phyloP scores from a whole-genome alignment of 2,329 filamentous ascomycete species.

The Pyrenophora tritici-repentis region DNA sequence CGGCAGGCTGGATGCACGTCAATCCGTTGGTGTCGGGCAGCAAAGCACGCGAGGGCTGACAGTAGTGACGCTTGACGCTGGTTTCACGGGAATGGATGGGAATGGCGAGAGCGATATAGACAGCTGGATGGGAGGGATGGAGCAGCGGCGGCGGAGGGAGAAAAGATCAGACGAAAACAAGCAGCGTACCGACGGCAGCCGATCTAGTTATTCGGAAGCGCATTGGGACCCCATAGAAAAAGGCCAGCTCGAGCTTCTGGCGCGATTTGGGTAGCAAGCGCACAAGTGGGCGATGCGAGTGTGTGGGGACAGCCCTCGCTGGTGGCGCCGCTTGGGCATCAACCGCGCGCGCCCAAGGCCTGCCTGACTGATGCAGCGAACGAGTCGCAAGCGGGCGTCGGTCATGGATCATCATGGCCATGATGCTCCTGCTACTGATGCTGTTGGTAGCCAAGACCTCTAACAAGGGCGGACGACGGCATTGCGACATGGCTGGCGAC shows the following conservation, averaged over 20 bases:
- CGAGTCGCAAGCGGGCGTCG: conserved; percentile 6
- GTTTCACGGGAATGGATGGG: neutral
- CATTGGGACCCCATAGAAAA: conserved; percentile 33
- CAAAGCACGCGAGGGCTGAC: conserved; percentile 12
- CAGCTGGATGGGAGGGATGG: neutral
- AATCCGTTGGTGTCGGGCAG: conserved; percentile 35
- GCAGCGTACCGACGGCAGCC: conserved; percentile 28
- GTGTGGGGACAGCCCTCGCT: conserved; percentile 28
- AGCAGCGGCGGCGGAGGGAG: conserved; percentile 15
- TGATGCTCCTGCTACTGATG: no score
- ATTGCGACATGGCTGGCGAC: no score
- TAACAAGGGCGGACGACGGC: no score
- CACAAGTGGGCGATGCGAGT: conserved; percentile 26
- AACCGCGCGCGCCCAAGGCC: conserved; percentile 22
- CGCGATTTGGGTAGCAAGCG: conserved; percentile 35
- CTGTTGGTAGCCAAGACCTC: no score
- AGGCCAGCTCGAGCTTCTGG: conserved; percentile 25
- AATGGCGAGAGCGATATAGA: neutral
- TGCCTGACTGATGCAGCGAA: conserved; percentile 3
- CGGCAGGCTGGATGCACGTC: conserved; percentile 34
- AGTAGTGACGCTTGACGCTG: neutral
- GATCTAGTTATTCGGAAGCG: conserved; percentile 31
- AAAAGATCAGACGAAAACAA: conserved; percentile 18
- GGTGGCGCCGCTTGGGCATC: conserved; percentile 38
- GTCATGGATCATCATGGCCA: no score